These are phyloP conservation scores for Terfezia boudieri DNA, from an alignment of 495 filamentous ascomycete species.

Conservation along the genomic window DNA sequence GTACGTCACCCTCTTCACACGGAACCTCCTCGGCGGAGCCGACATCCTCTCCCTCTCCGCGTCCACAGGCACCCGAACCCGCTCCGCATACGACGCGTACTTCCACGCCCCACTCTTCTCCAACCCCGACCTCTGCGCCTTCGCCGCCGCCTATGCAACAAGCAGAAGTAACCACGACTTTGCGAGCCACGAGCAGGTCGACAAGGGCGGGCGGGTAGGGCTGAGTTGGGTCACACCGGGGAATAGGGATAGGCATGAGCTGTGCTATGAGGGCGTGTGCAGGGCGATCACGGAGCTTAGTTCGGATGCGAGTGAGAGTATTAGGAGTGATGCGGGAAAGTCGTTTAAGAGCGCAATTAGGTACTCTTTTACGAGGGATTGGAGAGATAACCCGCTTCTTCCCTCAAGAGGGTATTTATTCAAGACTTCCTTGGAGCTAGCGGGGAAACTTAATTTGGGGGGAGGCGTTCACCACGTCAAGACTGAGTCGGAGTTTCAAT, in stretches of 20 bases:
- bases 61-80: conserved; percentile 70
- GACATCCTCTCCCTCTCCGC: conserved; percentile 63
- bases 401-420: conserved; percentile 58
- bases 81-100: conserved; percentile 64
- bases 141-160: conserved; percentile 55
- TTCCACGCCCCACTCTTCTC: conserved; percentile 61
- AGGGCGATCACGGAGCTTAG: conserved; percentile 63
- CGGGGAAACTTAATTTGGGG: conserved; percentile 60
- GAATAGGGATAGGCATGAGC: conserved; percentile 36
- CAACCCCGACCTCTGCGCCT: conserved; percentile 55
- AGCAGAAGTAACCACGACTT: conserved; percentile 57
- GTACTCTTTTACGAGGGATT: conserved; percentile 59
- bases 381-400: conserved; percentile 59
- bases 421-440: conserved; percentile 56
- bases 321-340: conserved; percentile 73
- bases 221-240: conserved; percentile 45
- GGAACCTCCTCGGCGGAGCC: conserved; percentile 88
- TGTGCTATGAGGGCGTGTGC: conserved; percentile 65
- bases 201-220: conserved; percentile 59
- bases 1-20: conserved; percentile 57
- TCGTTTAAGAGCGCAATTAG: conserved; percentile 67
- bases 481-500: conserved; percentile 58
- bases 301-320: conserved; percentile 48
- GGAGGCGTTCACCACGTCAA: conserved; percentile 87
- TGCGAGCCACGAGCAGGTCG: conserved; percentile 77